These are phyloP conservation scores for Lodderomyces elongisporus DNA, from an alignment of 1,139 yeast species.

Conservation along the genomic window DNA sequence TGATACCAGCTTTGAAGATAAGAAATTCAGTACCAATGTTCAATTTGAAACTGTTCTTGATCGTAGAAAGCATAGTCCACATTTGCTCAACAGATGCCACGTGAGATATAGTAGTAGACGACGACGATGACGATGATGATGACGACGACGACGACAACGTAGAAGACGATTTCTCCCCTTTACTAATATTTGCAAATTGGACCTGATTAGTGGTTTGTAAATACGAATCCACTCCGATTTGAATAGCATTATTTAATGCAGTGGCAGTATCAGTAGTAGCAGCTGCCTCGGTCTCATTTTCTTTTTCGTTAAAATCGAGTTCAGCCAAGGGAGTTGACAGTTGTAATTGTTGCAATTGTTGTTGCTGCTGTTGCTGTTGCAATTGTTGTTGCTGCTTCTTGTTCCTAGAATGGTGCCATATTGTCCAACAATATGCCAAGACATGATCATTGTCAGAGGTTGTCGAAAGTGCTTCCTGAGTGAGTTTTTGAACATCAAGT, in stretches of 20 bases:
- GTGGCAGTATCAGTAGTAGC: slow-evolving; percentile 3
- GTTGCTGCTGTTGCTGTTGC: background rate
- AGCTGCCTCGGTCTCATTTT: background rate
- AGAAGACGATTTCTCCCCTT: slow-evolving; percentile 2
- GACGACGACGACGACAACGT: background rate
- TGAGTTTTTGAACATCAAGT: slow-evolving; percentile 30
- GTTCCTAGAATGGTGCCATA: slow-evolving; percentile 43
- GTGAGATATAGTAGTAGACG: slow-evolving; percentile 19
- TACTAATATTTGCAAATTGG: slow-evolving; percentile 24
- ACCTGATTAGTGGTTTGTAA: slow-evolving; percentile 40
- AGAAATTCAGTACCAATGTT: slow-evolving; percentile 56
- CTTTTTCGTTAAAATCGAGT: too few species aligned
- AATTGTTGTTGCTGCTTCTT: slow-evolving; percentile 18
- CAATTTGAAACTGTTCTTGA: slow-evolving; percentile 45
- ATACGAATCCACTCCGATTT: slow-evolving; percentile 34
- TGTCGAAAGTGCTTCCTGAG: slow-evolving; percentile 27
- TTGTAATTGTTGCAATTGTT: slow-evolving; percentile 3
- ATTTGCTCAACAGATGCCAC: slow-evolving; percentile 57
- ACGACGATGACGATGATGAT: background rate
- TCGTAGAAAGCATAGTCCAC: slow-evolving; percentile 49
- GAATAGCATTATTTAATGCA: slow-evolving; percentile 3
- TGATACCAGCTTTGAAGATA: slow-evolving; percentile 57
- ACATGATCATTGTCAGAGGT: slow-evolving; percentile 34
- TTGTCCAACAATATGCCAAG: slow-evolving; percentile 47
- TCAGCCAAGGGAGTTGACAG: background rate